A percentile compares a stretch with the other conserved stretches of the same genome.
phyloP scores from a whole-genome alignment of 768 basidiomycete genomes.

The Russula compacta region DNA sequence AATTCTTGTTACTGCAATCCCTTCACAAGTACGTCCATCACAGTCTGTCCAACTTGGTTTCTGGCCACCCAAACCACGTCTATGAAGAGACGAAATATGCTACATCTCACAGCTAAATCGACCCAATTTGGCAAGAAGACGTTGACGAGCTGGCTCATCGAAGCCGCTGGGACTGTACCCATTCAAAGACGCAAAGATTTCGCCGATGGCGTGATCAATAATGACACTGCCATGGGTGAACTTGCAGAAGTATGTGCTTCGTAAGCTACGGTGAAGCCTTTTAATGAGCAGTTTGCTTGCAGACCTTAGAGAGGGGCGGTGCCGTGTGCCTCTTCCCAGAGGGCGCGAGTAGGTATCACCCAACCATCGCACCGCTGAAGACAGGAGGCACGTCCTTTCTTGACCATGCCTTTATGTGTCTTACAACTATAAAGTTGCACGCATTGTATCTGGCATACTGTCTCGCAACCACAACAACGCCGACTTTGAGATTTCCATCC shows the following conservation, averaged over 20 bases:
- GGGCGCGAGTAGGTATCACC: conserved; percentile 78
- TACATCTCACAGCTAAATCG: conserved; percentile 81
- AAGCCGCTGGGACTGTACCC: conserved; percentile 80
- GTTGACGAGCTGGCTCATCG: conserved; percentile 87
- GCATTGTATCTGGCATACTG: conserved; percentile 71
- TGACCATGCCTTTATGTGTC: background rate
- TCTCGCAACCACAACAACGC: conserved; percentile 57
- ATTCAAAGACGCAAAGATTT: conserved; percentile 71
- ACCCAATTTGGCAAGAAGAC: conserved; percentile 78
- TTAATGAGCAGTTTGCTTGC: conserved; percentile 6
- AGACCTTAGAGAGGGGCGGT: conserved; percentile 72
- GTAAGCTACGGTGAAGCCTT: conserved; percentile 9
- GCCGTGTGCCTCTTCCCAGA: conserved; percentile 82
- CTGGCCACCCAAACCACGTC: background rate
- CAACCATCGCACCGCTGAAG: conserved; percentile 79
- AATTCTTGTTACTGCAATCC: conserved; percentile 65
- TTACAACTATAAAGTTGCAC: conserved; percentile 44
- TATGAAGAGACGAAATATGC: conserved; percentile 59
- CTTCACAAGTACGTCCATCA: conserved; percentile 41
- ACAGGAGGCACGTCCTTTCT: conserved; percentile 54
- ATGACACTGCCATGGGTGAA: conserved; percentile 56
- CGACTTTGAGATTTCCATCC: conserved; percentile 61
- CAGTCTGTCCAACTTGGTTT: conserved; percentile 1
- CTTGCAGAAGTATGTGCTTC: conserved; percentile 47
- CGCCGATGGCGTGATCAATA: conserved; percentile 46